phyloP scores from a whole-genome alignment of 495 filamentous ascomycete genomes.

The Melanomma pulvis-pyrius region DNA sequence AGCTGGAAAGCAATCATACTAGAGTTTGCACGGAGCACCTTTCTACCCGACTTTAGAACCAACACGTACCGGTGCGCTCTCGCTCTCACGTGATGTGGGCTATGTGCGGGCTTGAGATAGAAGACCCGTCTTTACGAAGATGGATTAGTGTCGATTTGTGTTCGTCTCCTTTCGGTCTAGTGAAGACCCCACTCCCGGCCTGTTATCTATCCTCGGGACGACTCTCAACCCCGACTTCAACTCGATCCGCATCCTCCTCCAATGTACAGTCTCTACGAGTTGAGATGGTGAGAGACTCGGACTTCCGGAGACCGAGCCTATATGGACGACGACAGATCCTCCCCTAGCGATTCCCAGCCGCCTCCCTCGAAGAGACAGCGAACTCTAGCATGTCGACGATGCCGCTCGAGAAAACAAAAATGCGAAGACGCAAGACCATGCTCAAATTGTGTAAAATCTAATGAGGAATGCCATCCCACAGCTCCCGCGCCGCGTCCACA shows the following conservation, averaged over 20 bases:
- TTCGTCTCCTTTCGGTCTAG: background rate
- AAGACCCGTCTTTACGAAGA: no score
- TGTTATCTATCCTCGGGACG: background rate
- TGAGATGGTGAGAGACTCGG: background rate
- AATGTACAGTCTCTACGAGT: background rate
- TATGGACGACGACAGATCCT: slow-evolving; percentile 15
- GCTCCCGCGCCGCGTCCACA: slow-evolving; percentile 2
- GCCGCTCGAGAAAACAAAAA: slow-evolving; percentile 10
- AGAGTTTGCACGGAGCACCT: no score
- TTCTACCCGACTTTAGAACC: no score
- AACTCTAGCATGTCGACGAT: slow-evolving; percentile 6
- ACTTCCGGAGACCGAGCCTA: background rate
- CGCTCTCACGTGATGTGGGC: no score
- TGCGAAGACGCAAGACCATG: slow-evolving; percentile 16
- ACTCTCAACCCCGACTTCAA: background rate
- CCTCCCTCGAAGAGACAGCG: slow-evolving; percentile 13
- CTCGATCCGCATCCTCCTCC: no score
- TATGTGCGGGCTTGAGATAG: no score
- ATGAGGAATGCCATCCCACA: slow-evolving; percentile 7
- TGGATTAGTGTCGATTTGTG: no score
- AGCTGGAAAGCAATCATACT: no score
- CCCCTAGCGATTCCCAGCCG: background rate
- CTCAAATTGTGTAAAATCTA: slow-evolving; percentile 9
- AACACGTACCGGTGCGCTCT: no score
- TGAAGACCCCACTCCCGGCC: background rate